Percentiles rank a stretch among this genome's conserved stretches.
These are phyloP conservation scores for Alternaria postmessia DNA, from an alignment of 2,329 filamentous ascomycete genomes.

Conservation along the genomic window DNA sequence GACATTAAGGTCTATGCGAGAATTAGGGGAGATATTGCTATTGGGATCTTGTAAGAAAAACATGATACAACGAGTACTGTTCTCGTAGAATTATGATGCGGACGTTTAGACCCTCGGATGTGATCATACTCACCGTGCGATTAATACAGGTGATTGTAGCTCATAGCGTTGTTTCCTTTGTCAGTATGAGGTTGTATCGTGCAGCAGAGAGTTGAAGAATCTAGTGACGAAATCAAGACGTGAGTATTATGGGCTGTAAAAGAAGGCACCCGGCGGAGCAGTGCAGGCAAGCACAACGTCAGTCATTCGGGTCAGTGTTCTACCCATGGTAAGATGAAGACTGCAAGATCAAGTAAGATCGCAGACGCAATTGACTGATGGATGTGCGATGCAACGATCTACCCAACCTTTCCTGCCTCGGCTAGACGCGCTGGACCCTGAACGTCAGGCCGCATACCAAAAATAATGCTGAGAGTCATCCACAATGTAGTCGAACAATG, in stretches of 20 bases:
- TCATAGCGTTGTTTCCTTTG: no score
- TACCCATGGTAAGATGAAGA: not conserved
- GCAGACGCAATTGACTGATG: not conserved
- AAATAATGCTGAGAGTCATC: constrained; percentile 32
- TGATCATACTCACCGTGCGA: not conserved
- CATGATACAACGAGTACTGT: not conserved
- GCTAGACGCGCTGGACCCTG: constrained; percentile 31
- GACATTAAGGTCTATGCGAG: constrained; percentile 32
- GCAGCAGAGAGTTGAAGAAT: not conserved
- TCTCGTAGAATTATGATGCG: not conserved
- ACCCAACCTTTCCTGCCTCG: constrained; percentile 5
- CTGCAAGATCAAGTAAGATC: not conserved
- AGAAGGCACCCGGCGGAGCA: not conserved
- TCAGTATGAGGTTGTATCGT: not conserved
- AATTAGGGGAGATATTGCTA: constrained; percentile 34
- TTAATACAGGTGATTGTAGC: rapidly evolving
- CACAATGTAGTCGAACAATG: constrained; percentile 35
- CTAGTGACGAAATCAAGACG: not conserved
- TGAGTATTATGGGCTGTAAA: not conserved
- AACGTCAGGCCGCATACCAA: constrained; percentile 37
- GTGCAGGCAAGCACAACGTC: not conserved
- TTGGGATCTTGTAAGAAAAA: constrained; percentile 23
- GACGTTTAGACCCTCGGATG: not conserved
- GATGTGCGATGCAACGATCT: not conserved
- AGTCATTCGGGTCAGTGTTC: not conserved